Evolutionary conservation across 768 basidiomycete species (phyloP), one percentile per base, ranked within the genome.

Genomic region (Leccinum rimulosum): DNA sequence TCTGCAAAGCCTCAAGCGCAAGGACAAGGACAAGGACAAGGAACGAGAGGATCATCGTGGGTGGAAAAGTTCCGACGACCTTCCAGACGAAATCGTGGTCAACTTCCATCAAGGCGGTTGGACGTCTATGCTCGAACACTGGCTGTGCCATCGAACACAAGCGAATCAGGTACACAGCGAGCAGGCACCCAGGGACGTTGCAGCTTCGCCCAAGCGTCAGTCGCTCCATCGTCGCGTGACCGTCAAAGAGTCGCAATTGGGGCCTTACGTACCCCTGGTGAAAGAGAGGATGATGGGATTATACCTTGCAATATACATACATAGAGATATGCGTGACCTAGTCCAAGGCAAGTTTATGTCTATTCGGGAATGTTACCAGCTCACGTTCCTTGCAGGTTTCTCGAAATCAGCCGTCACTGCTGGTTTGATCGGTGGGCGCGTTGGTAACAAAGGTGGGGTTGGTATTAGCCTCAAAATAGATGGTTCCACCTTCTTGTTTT

Each of bases 201-300:
- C 76, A 28, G 72, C 76, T 10, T 74, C 75, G 9, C 75, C 80
- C 14, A 79, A 82, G 53, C 75, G 80, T 48, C 75, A 80, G 50
- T 74, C 74, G 7, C 64, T 83, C 28, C 72, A 79, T 43, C 75
- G 80, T 47, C 76, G 79, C 14, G 73, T 73, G 33, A 69, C 76
- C 1, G 69, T 74, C 1, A 82, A 79, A 57, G 79, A 80, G 30
- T 70, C 73, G 15, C 75, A 79, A 55, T 79, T 80, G 64, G 92
- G 91, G 0, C 93, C 92, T 15, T 98, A 97, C 68, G 81, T 91
- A 61, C 80, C 95, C 27, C 77, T 96, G 11, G 81, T 84, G 55
- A 98, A 98, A 74, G 94, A 97, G 66, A 81, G 95, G 31, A 80
- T 98, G 75, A 89, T 98, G 90, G 93, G 93, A 3, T 82, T 95